Base-by-base conservation (phyloP, 2,329 filamentous ascomycete genomes). In the Davidsoniella virescens region DNA sequence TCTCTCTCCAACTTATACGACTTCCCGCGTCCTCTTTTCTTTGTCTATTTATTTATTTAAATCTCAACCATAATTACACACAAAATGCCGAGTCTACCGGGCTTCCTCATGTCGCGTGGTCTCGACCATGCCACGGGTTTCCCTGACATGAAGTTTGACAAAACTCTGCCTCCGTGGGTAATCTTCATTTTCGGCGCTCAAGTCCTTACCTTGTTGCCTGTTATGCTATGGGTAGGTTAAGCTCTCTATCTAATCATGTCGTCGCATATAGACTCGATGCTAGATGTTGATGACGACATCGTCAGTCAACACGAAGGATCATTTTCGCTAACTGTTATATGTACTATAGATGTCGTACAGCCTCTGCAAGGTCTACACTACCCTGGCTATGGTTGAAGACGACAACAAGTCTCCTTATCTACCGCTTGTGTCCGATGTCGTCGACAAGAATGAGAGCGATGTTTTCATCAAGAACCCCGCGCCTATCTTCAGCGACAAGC, bases 351-450 rank as follows among this genome's bases (percentile, higher is more conserved):
- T 70, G 54, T 57, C 61, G 50, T 78, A 78, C 63, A 72, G 72
- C 8, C 60, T 78, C 46, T 60, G 65, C 49, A 62, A 63, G 51
- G 59, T 78, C 57, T 73, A 70, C 59, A 69, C 73, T 42, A 68
- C 71, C 50, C 67, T 78, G 54, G 71, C 74, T 60, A 75, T 76
- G 54, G 63, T 78, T 56, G 75, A 78, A 58, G 71, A 78, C 62
- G 72, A 75, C 47, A 68, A 68, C 49, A 70, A 73, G 46, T 72
- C 73, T 4, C 66, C 67, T 25, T 78, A 77, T 63, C 69, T 73
- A 51, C 67, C 72, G 47, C 73, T 52, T 67, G 72, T 78, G 43
- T 60, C 69, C 42, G 62, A 69, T 58, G 67, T 66, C 37, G 62
- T 66, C 18, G 33, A 26, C 38, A 39, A 52, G 62, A 63, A 39